Base-by-base conservation (phyloP, 805 yeast species). In the Candida loeiensis region DNA sequence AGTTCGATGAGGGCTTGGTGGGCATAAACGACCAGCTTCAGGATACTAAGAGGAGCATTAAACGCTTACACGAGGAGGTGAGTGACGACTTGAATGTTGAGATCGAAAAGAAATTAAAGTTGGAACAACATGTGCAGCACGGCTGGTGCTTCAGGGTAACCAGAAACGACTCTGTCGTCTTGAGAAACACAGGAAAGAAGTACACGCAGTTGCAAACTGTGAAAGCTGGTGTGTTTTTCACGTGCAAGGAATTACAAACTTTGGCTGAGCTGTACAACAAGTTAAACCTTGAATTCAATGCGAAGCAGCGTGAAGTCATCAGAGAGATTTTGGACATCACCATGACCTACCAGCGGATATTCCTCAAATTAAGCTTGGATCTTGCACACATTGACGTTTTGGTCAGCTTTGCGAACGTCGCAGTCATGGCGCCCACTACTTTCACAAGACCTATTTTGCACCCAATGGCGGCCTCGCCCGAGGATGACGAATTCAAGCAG, bases 141-240 rank as follows among this genome's bases (percentile, higher is more conserved):
- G 97, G 97, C 15, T 90, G 96, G 95, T 88, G 96, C 59, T 78
- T 91, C 73, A 73, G 98, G 50, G 76, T 93, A 16, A 93, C 99
- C 1, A 77, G 99, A 59, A 82, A 79, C 41, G 98, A 93, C 54
- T 90, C 96, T 2, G 71, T 83, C 8, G 82, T 85, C 15, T 69
- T 93, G 43, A 77, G 98, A 51, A 76, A 75, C 9, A 65, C 71
- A 1, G 59, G 66, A 1, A 70, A 69, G 41, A 73, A 76, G 28
- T 90, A 82, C 56, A 74, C 74, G 37, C 97, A 93, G 59, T 68
- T 91, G 32, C 85, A 89, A 37, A 91, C 97, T 0, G 95, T 88
- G 21, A 93, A 93, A 58, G 95, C 96, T 2, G 99, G 99, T 42
- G 91, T 91, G 4, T 88, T 74, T 59, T 93, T 93, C 69, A 88